Evolutionary conservation across 352 stramenopile genomes (phyloP).

Genomic region (Phytophthora europaea): DNA sequence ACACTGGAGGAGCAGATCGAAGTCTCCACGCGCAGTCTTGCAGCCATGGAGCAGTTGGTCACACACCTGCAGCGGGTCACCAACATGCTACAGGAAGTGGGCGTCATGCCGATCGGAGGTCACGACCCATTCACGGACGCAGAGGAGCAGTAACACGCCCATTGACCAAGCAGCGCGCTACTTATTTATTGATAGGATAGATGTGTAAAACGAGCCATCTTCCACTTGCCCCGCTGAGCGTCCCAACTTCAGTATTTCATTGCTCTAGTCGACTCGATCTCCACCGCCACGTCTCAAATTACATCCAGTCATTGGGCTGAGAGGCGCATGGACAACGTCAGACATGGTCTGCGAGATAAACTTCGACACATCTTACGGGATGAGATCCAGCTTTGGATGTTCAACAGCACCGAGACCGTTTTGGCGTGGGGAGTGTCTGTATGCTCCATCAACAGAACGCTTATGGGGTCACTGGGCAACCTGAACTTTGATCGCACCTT

Average conservation of each 20-base stretch:
- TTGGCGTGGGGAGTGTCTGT: background rate
- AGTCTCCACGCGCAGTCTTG: constrained; percentile 40
- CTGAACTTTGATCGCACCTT: no score
- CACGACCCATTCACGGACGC: background rate
- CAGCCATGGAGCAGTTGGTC: constrained; percentile 44
- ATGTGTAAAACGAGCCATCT: background rate
- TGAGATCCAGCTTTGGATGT: background rate
- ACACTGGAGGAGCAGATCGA: constrained; percentile 49
- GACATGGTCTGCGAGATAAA: background rate
- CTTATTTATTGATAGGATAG: background rate
- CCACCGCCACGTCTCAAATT: background rate
- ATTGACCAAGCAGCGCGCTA: background rate
- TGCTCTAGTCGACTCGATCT: background rate
- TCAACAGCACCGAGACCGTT: background rate
- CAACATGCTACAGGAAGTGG: constrained; percentile 23
- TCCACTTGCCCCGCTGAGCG: no score
- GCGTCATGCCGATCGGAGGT: background rate
- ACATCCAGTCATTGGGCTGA: no score
- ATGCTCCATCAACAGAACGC: no score
- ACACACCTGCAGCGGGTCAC: constrained; percentile 40
- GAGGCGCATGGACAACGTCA: background rate
- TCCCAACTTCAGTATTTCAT: background rate
- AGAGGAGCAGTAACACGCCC: background rate
- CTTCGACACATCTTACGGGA: background rate
- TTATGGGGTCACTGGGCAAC: no score